A percentile compares a stretch with the other conserved stretches of the same genome.
These are phyloP conservation scores for Talaromyces sp. DNA, from an alignment of 2,329 filamentous ascomycete genomes.

Conservation along the genomic window DNA sequence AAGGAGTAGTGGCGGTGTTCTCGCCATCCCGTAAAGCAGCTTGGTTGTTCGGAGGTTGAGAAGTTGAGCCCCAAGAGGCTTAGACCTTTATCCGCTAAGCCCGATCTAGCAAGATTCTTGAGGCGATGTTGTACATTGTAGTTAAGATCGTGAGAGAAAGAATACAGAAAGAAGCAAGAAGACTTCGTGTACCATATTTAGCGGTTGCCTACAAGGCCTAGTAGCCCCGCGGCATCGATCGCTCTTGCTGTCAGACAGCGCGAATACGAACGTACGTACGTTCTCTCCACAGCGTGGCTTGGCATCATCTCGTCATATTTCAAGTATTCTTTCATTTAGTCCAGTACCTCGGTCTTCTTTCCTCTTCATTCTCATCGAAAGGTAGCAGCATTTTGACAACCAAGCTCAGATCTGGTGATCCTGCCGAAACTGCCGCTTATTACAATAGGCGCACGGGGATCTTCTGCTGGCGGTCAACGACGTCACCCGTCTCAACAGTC, in stretches of 20 bases:
- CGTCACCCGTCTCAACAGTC: slow-evolving; percentile 1
- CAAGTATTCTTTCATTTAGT: neutral
- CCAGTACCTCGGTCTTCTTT: neutral
- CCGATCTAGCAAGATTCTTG: neutral
- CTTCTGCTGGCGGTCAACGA: neutral
- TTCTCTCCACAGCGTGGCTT: neutral
- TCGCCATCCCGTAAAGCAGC: neutral
- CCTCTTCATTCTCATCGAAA: neutral
- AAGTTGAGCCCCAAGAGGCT: neutral
- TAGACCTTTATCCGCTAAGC: neutral
- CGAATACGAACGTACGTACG: neutral
- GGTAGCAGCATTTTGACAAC: neutral
- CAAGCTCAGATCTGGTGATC: neutral
- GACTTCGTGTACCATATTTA: neutral
- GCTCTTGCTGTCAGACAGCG: neutral
- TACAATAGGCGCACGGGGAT: neutral
- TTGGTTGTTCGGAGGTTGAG: neutral
- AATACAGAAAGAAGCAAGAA: neutral
- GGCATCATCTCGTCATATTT: neutral
- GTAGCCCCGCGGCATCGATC: neutral
- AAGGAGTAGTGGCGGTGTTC: neutral
- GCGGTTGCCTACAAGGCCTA: neutral
- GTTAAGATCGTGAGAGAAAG: neutral
- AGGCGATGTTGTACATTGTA: neutral
- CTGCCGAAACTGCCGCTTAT: neutral